These are phyloP conservation scores for Echinochloa phyllopogon DNA, from an alignment of 176 grass and related monocot species.

Conservation along the genomic window DNA sequence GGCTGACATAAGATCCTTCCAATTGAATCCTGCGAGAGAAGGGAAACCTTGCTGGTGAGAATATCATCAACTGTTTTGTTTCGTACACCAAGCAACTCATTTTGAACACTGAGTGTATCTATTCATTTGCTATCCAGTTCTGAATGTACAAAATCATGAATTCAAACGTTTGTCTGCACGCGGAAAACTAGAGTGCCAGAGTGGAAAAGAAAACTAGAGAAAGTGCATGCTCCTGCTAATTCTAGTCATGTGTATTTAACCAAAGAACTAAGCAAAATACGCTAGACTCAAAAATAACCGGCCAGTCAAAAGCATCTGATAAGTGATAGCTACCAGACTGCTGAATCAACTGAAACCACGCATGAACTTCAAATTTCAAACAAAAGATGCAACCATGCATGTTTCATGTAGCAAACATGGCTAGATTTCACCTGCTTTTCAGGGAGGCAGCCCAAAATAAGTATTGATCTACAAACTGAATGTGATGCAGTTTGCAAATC, in stretches of 20 bases:
- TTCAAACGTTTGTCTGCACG: background rate
- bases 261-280: background rate
- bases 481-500: slow-evolving; percentile 10
- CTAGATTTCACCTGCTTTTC: background rate
- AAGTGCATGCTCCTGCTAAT: slow-evolving; percentile 1
- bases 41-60: background rate
- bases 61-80: background rate
- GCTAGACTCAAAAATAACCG: too few relatives aligned
- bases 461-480: background rate
- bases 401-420: background rate
- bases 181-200: background rate
- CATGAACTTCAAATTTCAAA: slow-evolving; percentile 10
- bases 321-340: background rate
- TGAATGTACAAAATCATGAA: background rate
- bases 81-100: background rate
- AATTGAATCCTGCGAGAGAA: slow-evolving; percentile 61
- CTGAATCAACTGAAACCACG: background rate
- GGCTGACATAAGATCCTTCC: slow-evolving; percentile 59
- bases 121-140: slow-evolving; percentile 8
- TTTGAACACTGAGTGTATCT: background rate
- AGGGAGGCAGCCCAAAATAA: slow-evolving; percentile 5
- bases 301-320: background rate
- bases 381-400: background rate
- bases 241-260: background rate
- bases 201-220: background rate